These are phyloP conservation scores for Liquidambar formosana DNA, from an alignment of 164 flowering plant genomes.

Conservation along the genomic window DNA sequence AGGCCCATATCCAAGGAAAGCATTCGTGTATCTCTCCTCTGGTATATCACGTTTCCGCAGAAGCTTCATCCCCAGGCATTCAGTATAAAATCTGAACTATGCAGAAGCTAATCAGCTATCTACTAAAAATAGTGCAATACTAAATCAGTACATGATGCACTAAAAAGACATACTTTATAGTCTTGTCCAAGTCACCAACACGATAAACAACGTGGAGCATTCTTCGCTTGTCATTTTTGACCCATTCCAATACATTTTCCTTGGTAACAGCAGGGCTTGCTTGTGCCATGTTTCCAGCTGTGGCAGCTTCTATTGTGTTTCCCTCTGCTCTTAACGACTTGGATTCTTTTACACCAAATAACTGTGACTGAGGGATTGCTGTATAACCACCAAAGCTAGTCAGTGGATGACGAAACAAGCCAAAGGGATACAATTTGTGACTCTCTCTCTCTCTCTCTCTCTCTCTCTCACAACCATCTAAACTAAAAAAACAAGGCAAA, in stretches of 20 bases:
- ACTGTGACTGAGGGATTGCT: constrained; percentile 32
- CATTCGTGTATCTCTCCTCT: constrained; percentile 41
- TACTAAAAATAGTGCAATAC: not conserved
- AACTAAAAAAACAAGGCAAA: too few species aligned
- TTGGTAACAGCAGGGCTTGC: constrained; percentile 12
- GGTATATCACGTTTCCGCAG: constrained; percentile 40
- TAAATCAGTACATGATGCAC: not conserved
- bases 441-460: not conserved
- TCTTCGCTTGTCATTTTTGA: constrained; percentile 34
- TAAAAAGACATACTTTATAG: constrained; percentile 34
- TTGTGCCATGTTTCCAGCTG: constrained; percentile 16
- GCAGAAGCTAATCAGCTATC: not conserved
- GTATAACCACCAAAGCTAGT: constrained; percentile 1
- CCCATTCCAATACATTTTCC: constrained; percentile 32
- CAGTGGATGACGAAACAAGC: not conserved
- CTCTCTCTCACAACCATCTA: too few species aligned
- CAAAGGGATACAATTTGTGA: not conserved
- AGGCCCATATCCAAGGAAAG: constrained; percentile 49
- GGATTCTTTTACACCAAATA: constrained; percentile 15
- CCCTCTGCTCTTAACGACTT: constrained; percentile 17
- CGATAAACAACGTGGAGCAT: constrained; percentile 44
- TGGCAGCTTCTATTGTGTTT: constrained; percentile 10
- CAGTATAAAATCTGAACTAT: constrained; percentile 39
- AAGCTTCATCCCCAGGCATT: constrained; percentile 46
- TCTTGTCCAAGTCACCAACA: constrained; percentile 39